Percentiles rank a stretch among this genome's conserved stretches.
phyloP scores from a whole-genome alignment of 768 basidiomycete genomes.

The Floccularia luteovirens region DNA sequence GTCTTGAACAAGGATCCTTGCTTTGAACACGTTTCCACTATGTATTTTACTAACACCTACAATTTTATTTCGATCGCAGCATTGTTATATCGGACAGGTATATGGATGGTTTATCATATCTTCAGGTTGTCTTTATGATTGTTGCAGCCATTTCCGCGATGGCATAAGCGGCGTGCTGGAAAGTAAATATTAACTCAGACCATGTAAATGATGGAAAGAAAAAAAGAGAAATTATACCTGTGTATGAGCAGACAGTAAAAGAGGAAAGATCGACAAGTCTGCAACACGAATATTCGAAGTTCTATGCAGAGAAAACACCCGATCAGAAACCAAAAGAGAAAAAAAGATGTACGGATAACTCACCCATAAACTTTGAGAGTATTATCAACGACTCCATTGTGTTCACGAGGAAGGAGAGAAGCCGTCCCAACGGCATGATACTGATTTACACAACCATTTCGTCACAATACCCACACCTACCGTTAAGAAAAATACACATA shows the following conservation, averaged over 20 bases:
- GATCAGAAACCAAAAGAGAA: background rate
- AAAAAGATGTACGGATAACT: slow-evolving; percentile 1
- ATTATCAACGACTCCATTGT: slow-evolving; percentile 15
- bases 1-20: no score
- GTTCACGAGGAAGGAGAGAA: slow-evolving; percentile 26
- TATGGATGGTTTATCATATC: no score
- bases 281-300: slow-evolving; percentile 38
- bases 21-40: no score
- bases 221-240: slow-evolving; percentile 10
- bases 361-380: slow-evolving; percentile 17
- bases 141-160: slow-evolving; percentile 16
- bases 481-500: slow-evolving; percentile 6
- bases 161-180: slow-evolving; percentile 15
- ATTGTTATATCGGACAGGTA: no score
- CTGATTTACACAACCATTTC: no score
- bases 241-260: slow-evolving; percentile 29
- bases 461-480: no score
- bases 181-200: no score
- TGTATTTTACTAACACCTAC: no score
- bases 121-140: slow-evolving; percentile 7
- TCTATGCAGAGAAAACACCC: slow-evolving; percentile 14
- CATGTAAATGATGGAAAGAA: background rate
- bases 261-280: slow-evolving; percentile 33
- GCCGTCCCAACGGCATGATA: slow-evolving; percentile 28
- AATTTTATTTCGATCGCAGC: no score